A percentile compares a stretch with the other conserved stretches of the same genome.
Evolutionary conservation across 202 grass and related monocot species (phyloP).

Genomic region (Brachypodium distachyon): DNA sequence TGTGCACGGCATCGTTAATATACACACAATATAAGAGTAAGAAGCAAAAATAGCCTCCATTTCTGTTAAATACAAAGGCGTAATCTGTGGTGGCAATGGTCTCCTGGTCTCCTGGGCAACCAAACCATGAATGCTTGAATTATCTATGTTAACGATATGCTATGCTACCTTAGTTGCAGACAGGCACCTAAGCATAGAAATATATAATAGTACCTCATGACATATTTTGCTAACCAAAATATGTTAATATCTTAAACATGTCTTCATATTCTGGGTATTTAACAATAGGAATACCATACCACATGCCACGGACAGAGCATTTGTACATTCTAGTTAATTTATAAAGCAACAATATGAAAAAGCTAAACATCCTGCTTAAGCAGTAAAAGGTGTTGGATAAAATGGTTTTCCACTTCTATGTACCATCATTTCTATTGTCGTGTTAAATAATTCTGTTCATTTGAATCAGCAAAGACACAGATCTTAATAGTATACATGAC

Average conservation of each 20-base stretch:
- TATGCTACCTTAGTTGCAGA: neutral
- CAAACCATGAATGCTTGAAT: neutral
- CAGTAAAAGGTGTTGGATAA: neutral
- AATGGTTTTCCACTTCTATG: neutral
- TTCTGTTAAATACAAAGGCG: neutral
- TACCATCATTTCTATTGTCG: slow-evolving; percentile 4
- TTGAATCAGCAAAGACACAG: slow-evolving; percentile 20
- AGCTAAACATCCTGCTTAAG: neutral
- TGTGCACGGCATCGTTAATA: neutral
- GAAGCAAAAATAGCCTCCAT: neutral
- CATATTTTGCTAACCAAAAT: neutral
- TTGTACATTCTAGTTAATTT: neutral
- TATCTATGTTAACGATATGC: neutral
- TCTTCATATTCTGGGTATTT: neutral
- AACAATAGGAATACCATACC: neutral
- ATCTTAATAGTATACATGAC: neutral
- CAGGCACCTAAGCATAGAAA: neutral
- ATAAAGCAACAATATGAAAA: neutral
- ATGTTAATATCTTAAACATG: neutral
- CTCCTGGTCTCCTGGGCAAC: neutral
- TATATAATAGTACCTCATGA: neutral
- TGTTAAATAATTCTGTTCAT: slow-evolving; percentile 14
- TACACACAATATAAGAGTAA: neutral
- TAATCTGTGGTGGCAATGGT: neutral
- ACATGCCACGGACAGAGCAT: neutral